Base-by-base conservation (phyloP, 2,329 filamentous ascomycete genomes). In the Fusarium paranaense region DNA sequence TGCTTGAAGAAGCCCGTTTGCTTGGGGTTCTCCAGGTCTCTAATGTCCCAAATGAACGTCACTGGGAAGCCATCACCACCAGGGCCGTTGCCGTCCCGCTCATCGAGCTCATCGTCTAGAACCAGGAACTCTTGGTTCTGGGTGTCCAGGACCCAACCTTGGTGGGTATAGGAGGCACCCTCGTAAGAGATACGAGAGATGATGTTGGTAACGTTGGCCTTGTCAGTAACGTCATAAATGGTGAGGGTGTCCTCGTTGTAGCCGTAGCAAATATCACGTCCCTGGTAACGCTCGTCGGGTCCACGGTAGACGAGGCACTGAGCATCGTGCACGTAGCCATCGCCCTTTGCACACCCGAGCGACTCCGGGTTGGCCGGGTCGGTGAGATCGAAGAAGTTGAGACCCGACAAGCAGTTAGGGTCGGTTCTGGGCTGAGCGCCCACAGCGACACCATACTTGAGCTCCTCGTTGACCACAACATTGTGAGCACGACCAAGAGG, bases 251-350 rank as follows among this genome's bases (percentile, higher is more conserved):
- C 86, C 70, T 88, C 86, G 74, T 89, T 89, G 82, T 88, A 90
- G 67, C 84, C 86, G 75, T 88, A 89, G 84, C 88, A 90, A 75
- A 90, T 88, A 63, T 90, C 87, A 2, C 81, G 82, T 27, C 85
- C 87, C 5, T 80, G 78, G 78, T 86, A 90, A 27, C 82, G 75
- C 27, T 79, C 80, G 68, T 89, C 85, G 1, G 88, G 87, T 1
- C 88, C 88, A 9, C 83, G 84, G 73, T 90, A 90, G 33, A 87
- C 85, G 30, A 90, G 79, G 69, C 89, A 90, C 76, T 91, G 88
- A 0, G 89, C 89, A 68, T 91, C 89, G 74, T 91, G 89, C 2
- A 90, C 89, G 62, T 91, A 91, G 1, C 89, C 89, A 64, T 91
- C 89, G 2, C 83, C 79, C 14, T 83, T 82, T 10, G 86, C 87